A percentile compares a stretch with the other conserved stretches of the same genome.
phyloP scores from a whole-genome alignment of 257 asterid species.

The Hygrophila difformis region DNA sequence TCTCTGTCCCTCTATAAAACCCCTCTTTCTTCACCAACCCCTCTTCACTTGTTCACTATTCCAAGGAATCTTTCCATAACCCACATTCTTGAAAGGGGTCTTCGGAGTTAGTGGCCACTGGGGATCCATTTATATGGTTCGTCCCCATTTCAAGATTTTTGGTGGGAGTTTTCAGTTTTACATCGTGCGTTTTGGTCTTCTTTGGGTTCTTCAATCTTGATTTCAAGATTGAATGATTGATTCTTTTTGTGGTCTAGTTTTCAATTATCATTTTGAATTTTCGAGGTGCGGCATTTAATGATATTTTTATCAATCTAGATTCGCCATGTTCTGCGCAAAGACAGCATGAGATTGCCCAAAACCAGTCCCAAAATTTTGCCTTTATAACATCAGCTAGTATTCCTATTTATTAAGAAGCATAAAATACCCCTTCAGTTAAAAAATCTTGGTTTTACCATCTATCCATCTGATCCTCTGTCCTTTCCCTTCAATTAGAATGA shows the following conservation, averaged over 20 bases:
- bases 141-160: slow-evolving; percentile 9
- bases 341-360: slow-evolving; percentile 8
- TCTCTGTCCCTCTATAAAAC: slow-evolving; percentile 12
- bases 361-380: slow-evolving; percentile 1
- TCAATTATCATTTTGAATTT: slow-evolving; percentile 14
- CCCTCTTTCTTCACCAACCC: slow-evolving; percentile 14
- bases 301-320: slow-evolving; percentile 23
- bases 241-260: too few species aligned
- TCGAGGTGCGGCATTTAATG: slow-evolving; percentile 32
- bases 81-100: slow-evolving; percentile 20
- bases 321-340: slow-evolving; percentile 36
- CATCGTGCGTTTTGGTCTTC: slow-evolving; percentile 19
- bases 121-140: slow-evolving; percentile 5
- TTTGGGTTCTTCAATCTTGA: background rate
- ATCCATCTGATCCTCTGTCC: slow-evolving; percentile 2
- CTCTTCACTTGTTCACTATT: too few species aligned
- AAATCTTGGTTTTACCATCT: slow-evolving; percentile 4
- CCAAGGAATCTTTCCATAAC: slow-evolving; percentile 9
- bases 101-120: background rate
- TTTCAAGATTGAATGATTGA: slow-evolving; percentile 13
- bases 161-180: slow-evolving; percentile 11
- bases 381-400: background rate
- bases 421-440: background rate
- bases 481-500: slow-evolving; percentile 8
- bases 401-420: background rate